Percentiles rank a stretch among this genome's conserved stretches.
phyloP scores from a whole-genome alignment of 345 rosid genomes.

The Citrus maxima region DNA sequence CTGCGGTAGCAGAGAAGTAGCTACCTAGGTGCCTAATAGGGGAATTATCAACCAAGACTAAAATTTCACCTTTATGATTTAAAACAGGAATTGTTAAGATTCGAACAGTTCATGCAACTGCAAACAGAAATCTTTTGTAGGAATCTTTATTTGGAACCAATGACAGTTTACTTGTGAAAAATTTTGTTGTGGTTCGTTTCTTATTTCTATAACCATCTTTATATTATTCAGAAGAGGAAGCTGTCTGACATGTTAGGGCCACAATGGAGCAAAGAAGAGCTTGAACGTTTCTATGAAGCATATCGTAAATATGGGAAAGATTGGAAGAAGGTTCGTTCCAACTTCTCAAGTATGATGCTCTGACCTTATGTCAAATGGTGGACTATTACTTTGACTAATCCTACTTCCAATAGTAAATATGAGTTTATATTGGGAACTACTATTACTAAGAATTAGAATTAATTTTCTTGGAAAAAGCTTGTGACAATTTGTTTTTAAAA shows the following conservation, averaged over 20 bases:
- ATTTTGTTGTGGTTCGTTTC: background rate
- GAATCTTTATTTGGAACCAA: background rate
- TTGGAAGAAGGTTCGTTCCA: slow-evolving; percentile 69
- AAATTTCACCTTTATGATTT: background rate
- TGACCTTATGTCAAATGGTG: background rate
- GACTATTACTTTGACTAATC: background rate
- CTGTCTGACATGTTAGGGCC: slow-evolving; percentile 80
- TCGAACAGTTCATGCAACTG: background rate
- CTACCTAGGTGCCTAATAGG: background rate
- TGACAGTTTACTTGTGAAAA: background rate
- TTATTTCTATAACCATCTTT: background rate
- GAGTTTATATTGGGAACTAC: background rate
- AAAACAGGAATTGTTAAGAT: background rate
- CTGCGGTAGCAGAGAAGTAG: background rate
- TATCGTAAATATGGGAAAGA: slow-evolving; percentile 74
- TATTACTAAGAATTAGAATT: background rate
- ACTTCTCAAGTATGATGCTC: background rate
- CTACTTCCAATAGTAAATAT: background rate
- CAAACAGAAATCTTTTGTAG: background rate
- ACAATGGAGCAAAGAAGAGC: slow-evolving; percentile 81
- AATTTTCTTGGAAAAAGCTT: background rate
- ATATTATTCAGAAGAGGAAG: slow-evolving; percentile 61
- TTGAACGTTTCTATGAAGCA: slow-evolving; percentile 69
- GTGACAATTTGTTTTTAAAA: too few relatives aligned
- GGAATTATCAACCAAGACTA: background rate